Base-by-base conservation (phyloP, 306 rosid species). In the peach (Prunus persica) region DNA sequence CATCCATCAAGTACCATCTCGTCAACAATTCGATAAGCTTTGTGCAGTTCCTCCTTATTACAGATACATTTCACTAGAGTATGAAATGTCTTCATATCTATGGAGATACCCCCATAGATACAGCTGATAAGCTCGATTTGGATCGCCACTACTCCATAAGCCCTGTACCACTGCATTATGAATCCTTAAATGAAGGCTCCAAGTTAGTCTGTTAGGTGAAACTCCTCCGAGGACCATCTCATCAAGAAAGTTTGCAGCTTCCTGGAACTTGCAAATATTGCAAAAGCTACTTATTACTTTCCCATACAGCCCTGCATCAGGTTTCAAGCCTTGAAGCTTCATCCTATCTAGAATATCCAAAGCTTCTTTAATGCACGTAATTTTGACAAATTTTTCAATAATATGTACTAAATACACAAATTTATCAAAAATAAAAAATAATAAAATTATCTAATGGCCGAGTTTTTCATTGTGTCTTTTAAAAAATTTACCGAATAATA, bases 221-320 rank as follows among this genome's bases (percentile, higher is more conserved):
- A 86, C 76, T 51, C 95, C 85, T 3, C 89, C 77, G 65, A 92
- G 91, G 71, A 85, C 82, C 96, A 94, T 94, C 86, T 90, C 97
- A 82, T 94, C 98, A 75, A 94, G 79, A 80, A 90, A 85, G 87
- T 94, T 89, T 70, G 96, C 96, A 72, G 98, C 98, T 84, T 88
- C 90, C 71, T 83, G 88, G 67, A 82, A 90, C 83, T 82, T 90
- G 72, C 74, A 32, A 27, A 70, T 67, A 76, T 83, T 89, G 82
- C 96, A 91, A 72, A 89, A 80, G 73, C 96, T 84, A 58, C 49
- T 82, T 65, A 90, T 87, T 75, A 94, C 80, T 84, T 85, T 94
- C 82, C 91, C 91, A 67, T 89, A 92, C 73, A 87, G 61, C 67
- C 91, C 98, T 24, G 93, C 96, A 84, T 87, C 89, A 72, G 98